phyloP scores from a whole-genome alignment of 768 basidiomycete species.

The Lepiota subincarnata region DNA sequence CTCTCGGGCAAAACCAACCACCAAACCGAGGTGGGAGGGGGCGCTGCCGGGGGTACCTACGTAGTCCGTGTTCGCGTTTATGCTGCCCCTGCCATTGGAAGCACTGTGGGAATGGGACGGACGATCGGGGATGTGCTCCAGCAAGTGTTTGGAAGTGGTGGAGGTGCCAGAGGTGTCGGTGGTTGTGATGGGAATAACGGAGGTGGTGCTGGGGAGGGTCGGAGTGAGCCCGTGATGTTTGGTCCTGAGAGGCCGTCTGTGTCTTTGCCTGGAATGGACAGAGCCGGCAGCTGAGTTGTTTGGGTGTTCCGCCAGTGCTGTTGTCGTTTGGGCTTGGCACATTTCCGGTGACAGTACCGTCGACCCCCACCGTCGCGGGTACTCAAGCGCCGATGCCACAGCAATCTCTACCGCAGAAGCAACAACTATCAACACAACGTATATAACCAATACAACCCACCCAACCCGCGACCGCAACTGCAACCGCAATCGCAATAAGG shows the following conservation, averaged over 20 bases:
- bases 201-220: neutral
- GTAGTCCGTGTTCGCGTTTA: neutral
- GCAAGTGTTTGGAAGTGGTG: conserved; percentile 1
- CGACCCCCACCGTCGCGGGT: neutral
- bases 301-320: neutral
- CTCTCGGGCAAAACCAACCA: neutral
- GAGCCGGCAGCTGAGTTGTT: neutral
- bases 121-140: neutral
- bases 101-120: neutral
- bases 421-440: neutral
- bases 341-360: neutral
- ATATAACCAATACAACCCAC: too few species aligned
- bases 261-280: neutral
- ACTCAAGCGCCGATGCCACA: neutral
- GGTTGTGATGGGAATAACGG: neutral
- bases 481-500: conserved; percentile 7
- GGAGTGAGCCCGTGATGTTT: neutral
- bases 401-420: neutral
- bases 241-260: conserved; percentile 6
- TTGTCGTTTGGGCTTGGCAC: conserved; percentile 1
- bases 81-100: neutral
- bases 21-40: neutral
- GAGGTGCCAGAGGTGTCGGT: too few species aligned
- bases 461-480: too few species aligned
- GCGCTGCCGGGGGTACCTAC: neutral